A percentile compares a stretch with the other conserved stretches of the same genome.
phyloP scores from a whole-genome alignment of 1,139 yeast genomes.

The Candida smagusa region DNA sequence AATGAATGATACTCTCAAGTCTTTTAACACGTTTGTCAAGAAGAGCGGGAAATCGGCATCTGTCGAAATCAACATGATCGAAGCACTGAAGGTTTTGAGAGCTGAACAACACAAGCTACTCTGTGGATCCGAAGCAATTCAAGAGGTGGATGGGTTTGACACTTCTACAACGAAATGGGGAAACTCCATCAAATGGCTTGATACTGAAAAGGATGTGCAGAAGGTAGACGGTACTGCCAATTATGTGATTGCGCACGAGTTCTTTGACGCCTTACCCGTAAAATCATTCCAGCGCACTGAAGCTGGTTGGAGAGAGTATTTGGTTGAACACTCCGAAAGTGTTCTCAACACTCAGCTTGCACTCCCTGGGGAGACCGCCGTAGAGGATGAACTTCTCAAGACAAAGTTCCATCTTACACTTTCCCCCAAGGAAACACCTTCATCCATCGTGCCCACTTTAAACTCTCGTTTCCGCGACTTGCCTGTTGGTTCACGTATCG shows the following conservation, averaged over 20 bases:
- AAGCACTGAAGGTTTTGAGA: conserved; percentile 68
- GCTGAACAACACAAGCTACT: conserved; percentile 52
- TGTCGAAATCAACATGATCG: conserved; percentile 57
- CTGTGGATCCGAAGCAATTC: conserved; percentile 30
- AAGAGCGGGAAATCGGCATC: conserved; percentile 21
- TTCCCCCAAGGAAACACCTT: conserved; percentile 61
- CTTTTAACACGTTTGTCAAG: conserved; percentile 41
- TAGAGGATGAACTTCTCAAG: conserved; percentile 18
- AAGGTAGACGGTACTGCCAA: conserved; percentile 42
- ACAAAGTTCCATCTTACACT: conserved; percentile 58
- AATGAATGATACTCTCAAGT: conserved; percentile 59
- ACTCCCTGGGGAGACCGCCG: conserved; percentile 16
- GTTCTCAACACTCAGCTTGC: conserved; percentile 39
- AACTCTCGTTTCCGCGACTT: conserved; percentile 52
- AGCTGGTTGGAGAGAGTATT: conserved; percentile 73
- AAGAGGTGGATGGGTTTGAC: conserved; percentile 30
- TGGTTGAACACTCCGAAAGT: conserved; percentile 54
- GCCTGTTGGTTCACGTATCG: conserved; percentile 59
- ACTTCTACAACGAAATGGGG: conserved; percentile 51
- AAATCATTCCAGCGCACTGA: conserved; percentile 62
- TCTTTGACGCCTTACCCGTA: conserved; percentile 83
- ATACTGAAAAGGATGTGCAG: conserved; percentile 57
- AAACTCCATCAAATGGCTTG: conserved; percentile 62
- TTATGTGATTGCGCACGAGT: conserved; percentile 78
- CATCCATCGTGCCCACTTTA: conserved; percentile 56